These are phyloP conservation scores for Suillus decipiens DNA, from an alignment of 768 basidiomycete genomes.

Conservation along the genomic window DNA sequence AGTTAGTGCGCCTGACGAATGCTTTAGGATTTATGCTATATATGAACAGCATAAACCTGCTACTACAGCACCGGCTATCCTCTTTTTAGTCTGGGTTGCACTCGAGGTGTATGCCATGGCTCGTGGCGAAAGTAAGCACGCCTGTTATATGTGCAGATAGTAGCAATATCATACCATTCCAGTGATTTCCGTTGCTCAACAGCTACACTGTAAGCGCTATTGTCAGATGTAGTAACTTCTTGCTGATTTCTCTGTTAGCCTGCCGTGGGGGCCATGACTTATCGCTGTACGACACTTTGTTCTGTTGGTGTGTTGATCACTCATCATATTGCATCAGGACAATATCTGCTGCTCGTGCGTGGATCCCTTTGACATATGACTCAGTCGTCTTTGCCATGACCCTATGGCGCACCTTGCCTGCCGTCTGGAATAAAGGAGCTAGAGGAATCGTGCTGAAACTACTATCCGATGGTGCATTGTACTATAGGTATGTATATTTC, in stretches of 20 bases:
- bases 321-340: not conserved
- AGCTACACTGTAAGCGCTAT: not conserved
- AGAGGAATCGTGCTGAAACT: slow-evolving; percentile 29
- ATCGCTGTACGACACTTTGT: not conserved
- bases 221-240: not conserved
- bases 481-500: slow-evolving; percentile 39
- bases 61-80: not conserved
- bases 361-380: slow-evolving; percentile 52
- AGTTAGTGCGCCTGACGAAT: not conserved
- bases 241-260: not conserved
- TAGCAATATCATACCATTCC: not conserved
- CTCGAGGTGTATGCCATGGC: not conserved
- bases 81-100: slow-evolving; percentile 3
- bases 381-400: slow-evolving; percentile 44
- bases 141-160: not conserved
- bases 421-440: slow-evolving; percentile 32
- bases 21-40: not conserved
- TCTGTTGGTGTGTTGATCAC: not conserved
- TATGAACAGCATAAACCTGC: not conserved
- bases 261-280: not conserved
- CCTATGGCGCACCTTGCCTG: slow-evolving; percentile 39
- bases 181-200: not conserved
- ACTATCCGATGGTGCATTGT: slow-evolving; percentile 47
- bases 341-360: slow-evolving; percentile 29
- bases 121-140: not conserved